Evolutionary conservation across 2,329 filamentous ascomycete genomes (phyloP).

Genomic region (Ophiostoma novo-ulmi): DNA sequence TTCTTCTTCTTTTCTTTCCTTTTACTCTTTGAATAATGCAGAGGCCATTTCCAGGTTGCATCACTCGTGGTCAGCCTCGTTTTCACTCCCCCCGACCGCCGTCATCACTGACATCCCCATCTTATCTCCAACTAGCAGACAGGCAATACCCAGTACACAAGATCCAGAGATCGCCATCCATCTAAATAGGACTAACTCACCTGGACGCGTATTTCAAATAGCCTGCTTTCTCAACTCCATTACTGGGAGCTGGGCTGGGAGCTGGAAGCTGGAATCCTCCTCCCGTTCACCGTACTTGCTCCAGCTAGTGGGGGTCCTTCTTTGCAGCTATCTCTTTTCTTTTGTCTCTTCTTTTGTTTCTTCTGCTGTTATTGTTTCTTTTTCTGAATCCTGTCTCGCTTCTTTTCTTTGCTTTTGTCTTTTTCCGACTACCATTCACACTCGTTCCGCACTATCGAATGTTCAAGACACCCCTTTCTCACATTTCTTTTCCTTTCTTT

Average conservation of each 20-base stretch:
- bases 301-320: background rate
- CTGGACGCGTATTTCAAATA: background rate
- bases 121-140: too few relatives aligned
- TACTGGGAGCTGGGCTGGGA: too few relatives aligned
- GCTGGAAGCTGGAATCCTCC: background rate
- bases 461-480: conserved; percentile 3
- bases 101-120: background rate
- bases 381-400: background rate
- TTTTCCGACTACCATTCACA: background rate
- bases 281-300: background rate
- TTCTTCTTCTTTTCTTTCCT: background rate
- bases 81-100: background rate
- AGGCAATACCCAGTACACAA: background rate
- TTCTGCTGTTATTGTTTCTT: background rate
- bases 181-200: background rate
- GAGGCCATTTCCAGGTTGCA: background rate
- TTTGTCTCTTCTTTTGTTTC: background rate
- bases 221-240: conserved; percentile 2
- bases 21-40: background rate
- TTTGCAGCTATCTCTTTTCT: background rate
- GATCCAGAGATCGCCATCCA: conserved; percentile 2
- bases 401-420: background rate
- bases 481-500: background rate
- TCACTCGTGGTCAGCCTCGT: background rate
- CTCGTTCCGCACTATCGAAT: conserved; percentile 10